Evolutionary conservation across 192 early-diverging fungal species (phyloP).

Genomic region (Coemansia sp.): DNA sequence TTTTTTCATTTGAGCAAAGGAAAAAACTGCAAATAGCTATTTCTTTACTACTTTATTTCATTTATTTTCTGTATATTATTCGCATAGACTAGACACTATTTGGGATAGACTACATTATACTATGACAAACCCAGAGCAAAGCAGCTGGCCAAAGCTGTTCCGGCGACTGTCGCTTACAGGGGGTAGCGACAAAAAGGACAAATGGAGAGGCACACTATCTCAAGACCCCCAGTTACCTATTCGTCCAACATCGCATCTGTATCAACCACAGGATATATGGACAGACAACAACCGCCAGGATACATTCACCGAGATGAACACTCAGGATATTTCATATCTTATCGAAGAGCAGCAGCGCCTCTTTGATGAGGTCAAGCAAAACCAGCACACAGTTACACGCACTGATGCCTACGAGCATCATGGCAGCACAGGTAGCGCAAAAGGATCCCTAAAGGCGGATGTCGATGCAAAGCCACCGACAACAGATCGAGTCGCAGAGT

Average conservation of each 20-base stretch:
- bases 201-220: background rate
- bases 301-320: background rate
- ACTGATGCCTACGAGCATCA: background rate
- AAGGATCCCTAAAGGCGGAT: background rate
- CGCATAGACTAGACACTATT: no score
- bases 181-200: background rate
- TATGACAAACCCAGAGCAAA: slow-evolving; percentile 22
- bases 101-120: no score
- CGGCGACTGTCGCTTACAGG: slow-evolving; percentile 18
- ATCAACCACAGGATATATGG: slow-evolving; percentile 26
- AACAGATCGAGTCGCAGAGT: slow-evolving; percentile 36
- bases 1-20: slow-evolving; percentile 1
- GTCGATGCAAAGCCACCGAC: slow-evolving; percentile 21
- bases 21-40: background rate
- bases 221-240: background rate
- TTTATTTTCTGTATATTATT: background rate
- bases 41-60: background rate
- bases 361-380: background rate
- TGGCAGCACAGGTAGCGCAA: background rate
- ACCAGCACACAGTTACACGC: slow-evolving; percentile 1
- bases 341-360: slow-evolving; percentile 6
- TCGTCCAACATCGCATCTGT: slow-evolving; percentile 14
- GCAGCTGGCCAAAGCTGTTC: slow-evolving; percentile 30
- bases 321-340: background rate
- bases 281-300: background rate